A percentile compares a stretch with the other conserved stretches of the same genome.
Conservation (phyloP, 805 yeast genomes). For the Babjeviella inositovora region DNA sequence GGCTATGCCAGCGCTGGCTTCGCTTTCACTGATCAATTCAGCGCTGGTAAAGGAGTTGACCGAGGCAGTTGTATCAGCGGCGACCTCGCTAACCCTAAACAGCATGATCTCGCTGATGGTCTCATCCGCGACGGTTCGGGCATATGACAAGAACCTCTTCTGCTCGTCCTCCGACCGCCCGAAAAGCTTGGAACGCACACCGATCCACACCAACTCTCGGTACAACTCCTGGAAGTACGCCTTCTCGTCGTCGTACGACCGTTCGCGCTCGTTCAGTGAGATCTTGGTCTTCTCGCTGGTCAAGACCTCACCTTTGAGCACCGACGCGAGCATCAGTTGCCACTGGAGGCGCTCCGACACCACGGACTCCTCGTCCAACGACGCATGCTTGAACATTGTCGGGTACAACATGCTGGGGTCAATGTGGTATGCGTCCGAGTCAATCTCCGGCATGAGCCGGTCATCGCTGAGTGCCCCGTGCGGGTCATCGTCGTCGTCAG, state of each 20-base stretch:
- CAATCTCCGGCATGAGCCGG: slow-evolving; percentile 19
- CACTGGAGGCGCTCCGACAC: slow-evolving; percentile 78
- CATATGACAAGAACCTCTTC: slow-evolving; percentile 44
- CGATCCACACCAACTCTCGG: slow-evolving; percentile 75
- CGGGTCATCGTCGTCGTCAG: slow-evolving; percentile 9
- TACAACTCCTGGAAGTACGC: slow-evolving; percentile 31
- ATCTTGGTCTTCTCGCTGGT: slow-evolving; percentile 75
- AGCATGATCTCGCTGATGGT: slow-evolving; percentile 52
- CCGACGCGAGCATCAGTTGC: slow-evolving; percentile 88
- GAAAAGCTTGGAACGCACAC: slow-evolving; percentile 65
- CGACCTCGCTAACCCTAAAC: slow-evolving; percentile 37
- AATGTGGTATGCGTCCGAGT: slow-evolving; percentile 27
- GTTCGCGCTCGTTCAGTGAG: slow-evolving; percentile 23
- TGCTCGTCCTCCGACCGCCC: slow-evolving; percentile 77
- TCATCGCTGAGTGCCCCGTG: slow-evolving; percentile 9
- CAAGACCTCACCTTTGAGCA: slow-evolving; percentile 89
- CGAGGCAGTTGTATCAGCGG: slow-evolving; percentile 5
- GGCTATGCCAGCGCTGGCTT: slow-evolving; percentile 15
- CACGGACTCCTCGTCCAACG: slow-evolving; percentile 6
- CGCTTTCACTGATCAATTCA: slow-evolving; percentile 5
- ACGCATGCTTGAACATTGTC: slow-evolving; percentile 5
- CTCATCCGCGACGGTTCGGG: slow-evolving; percentile 59
- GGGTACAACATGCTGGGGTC: slow-evolving; percentile 24
- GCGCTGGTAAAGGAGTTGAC: background rate
- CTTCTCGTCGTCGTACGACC: slow-evolving; percentile 22